Percentiles rank a stretch among this genome's conserved stretches.
These are phyloP conservation scores for Parafenestella ontariensis DNA, from an alignment of 2,329 filamentous ascomycete species.

Conservation along the genomic window DNA sequence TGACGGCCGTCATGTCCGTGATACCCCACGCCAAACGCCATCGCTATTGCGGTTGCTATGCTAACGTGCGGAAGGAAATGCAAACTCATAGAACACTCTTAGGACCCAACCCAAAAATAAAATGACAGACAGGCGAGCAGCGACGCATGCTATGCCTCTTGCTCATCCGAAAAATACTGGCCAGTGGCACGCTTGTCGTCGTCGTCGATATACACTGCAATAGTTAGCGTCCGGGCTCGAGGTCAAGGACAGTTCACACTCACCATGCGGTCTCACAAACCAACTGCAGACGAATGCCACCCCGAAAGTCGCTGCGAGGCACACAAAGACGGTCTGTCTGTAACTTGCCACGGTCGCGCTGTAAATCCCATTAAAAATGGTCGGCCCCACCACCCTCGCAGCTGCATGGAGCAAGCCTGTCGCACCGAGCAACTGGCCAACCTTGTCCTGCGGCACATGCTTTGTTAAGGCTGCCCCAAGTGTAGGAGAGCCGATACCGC, in stretches of 20 bases:
- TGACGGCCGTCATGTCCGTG: neutral
- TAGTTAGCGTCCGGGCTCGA: neutral
- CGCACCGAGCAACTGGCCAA: conserved; percentile 88
- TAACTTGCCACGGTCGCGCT: conserved; percentile 78
- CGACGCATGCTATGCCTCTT: neutral
- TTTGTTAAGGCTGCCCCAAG: conserved; percentile 87
- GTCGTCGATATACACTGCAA: conserved; percentile 14
- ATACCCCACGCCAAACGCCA: neutral
- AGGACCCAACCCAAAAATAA: neutral
- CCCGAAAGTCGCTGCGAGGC: conserved; percentile 71
- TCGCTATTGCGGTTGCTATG: conserved; percentile 1
- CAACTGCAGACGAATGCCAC: conserved; percentile 71
- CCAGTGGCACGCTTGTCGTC: conserved; percentile 4
- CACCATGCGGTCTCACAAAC: conserved; percentile 77
- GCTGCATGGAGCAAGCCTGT: conserved; percentile 85
- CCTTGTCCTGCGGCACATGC: conserved; percentile 81
- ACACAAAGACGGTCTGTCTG: conserved; percentile 83
- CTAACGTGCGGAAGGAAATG: neutral
- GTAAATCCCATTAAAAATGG: conserved; percentile 87
- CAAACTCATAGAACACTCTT: neutral
- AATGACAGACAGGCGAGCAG: neutral
- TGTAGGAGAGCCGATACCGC: conserved; percentile 85
- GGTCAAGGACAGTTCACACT: conserved; percentile 46
- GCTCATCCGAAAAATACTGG: conserved; percentile 1
- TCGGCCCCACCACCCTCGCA: conserved; percentile 77